Conservation (phyloP, 805 yeast species). For the Myxozyma neotropica region DNA sequence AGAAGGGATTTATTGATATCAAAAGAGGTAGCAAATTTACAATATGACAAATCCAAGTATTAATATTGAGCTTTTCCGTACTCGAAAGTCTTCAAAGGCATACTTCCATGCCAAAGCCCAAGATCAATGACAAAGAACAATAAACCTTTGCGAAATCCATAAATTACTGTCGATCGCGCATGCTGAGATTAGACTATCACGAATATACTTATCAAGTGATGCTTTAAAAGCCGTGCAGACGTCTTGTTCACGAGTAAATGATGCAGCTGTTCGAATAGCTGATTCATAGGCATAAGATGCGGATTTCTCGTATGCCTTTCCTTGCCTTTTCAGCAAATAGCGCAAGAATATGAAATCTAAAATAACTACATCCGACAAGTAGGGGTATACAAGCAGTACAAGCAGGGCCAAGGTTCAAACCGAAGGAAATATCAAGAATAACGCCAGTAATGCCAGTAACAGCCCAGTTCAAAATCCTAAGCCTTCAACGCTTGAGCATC, state of each 20-base stretch:
- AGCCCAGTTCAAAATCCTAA: constrained; percentile 38
- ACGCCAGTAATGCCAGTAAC: constrained; percentile 44
- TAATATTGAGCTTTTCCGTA: too few relatives aligned
- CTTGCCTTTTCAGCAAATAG: constrained; percentile 44
- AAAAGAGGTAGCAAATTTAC: too few relatives aligned
- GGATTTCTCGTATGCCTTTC: constrained; percentile 44
- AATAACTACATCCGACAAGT: constrained; percentile 45
- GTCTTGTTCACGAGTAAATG: constrained; percentile 48
- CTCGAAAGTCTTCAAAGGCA: constrained; percentile 39
- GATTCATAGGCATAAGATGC: constrained; percentile 48
- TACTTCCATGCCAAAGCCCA: constrained; percentile 50
- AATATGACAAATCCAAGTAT: too few relatives aligned
- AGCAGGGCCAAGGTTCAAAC: constrained; percentile 49
- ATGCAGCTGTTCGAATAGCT: constrained; percentile 48
- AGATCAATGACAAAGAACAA: constrained; percentile 47
- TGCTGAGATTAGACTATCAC: constrained; percentile 44
- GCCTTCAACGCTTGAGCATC: constrained; percentile 41
- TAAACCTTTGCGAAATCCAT: constrained; percentile 45
- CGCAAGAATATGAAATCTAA: constrained; percentile 43
- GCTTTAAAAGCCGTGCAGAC: constrained; percentile 40
- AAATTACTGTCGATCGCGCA: constrained; percentile 40
- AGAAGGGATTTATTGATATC: too few relatives aligned
- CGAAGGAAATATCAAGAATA: constrained; percentile 45
- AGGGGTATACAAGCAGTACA: constrained; percentile 45
- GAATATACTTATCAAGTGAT: constrained; percentile 17